phyloP scores from a whole-genome alignment of 1,284 basidiomycete genomes.

The Somion occarium region DNA sequence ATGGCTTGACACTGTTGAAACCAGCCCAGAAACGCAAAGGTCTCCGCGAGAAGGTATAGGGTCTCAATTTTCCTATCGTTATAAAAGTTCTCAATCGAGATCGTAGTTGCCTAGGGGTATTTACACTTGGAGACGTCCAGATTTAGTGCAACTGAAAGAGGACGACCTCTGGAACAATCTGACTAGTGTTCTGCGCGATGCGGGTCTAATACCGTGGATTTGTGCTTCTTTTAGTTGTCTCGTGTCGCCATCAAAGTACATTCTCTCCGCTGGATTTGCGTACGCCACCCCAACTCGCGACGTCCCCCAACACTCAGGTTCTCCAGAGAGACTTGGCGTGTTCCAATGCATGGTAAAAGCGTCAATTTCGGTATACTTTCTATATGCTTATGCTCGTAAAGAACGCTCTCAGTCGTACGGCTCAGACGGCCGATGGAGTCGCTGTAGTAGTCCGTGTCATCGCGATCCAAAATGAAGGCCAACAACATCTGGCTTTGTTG shows the following conservation, averaged over 20 bases:
- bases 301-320: too few relatives aligned
- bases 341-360: neutral
- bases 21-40: neutral
- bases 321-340: too few relatives aligned
- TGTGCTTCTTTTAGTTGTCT: neutral
- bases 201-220: neutral
- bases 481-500: conserved; percentile 3
- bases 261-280: neutral
- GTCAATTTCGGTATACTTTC: too few relatives aligned
- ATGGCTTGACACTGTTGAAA: neutral
- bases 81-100: neutral
- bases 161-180: neutral
- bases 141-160: neutral
- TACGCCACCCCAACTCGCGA: neutral
- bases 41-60: neutral
- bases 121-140: neutral
- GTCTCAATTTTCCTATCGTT: neutral
- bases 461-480: neutral
- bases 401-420: neutral
- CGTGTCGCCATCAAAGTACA: neutral
- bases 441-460: neutral
- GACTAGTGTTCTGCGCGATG: neutral
- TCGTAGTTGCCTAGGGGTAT: neutral
- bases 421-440: neutral
- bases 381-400: too few relatives aligned